Base-by-base conservation (phyloP, 257 asterid species). In the Parsonsia alboflavescens region DNA sequence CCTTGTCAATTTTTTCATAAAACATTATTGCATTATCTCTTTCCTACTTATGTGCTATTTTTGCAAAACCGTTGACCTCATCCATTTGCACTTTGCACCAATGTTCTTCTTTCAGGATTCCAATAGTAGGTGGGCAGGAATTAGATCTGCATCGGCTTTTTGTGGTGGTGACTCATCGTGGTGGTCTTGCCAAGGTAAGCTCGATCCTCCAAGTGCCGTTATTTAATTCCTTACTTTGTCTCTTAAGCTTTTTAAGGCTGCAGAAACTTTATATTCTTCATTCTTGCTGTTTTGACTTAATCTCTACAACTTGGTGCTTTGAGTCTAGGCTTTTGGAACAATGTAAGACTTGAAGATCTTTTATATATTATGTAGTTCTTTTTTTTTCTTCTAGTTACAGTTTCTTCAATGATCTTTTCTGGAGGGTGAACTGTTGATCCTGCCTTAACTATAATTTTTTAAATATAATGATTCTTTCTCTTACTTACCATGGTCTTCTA, bases 101-200 rank as follows among this genome's bases (percentile, higher is more conserved):
- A 5, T 21, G 46, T 10, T 63, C 42, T 71, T 22, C 11, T 11
- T 69, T 76, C 77, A 93, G 98, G 97, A 86, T 80, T 74, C 98
- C 98, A 1, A 70, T 83, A 36, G 89, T 93, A 12, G 98, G 97
- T 1, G 97, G 98, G 7, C 81, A 75, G 83, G 88, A 82, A 58
- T 77, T 93, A 74, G 97, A 93, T 81, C 80, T 93, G 87, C 87
- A 89, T 77, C 91, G 87, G 67, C 96, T 93, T 76, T 93, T 93
- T 75, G 91, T 88, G 7, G 93, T 88, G 84, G 98, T 90, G 52
- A 93, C 97, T 42, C 83, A 88, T 72, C 94, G 98, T 28, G 97
- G 98, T 57, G 98, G 98, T 73, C 78, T 93, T 64, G 61, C 86
- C 61, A 88, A 91, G 95, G 98, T 91, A 76, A 26, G 76, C 50